Conservation (phyloP, 225 moss, liverwort and hornwort species). For the Bryum argenteum region DNA sequence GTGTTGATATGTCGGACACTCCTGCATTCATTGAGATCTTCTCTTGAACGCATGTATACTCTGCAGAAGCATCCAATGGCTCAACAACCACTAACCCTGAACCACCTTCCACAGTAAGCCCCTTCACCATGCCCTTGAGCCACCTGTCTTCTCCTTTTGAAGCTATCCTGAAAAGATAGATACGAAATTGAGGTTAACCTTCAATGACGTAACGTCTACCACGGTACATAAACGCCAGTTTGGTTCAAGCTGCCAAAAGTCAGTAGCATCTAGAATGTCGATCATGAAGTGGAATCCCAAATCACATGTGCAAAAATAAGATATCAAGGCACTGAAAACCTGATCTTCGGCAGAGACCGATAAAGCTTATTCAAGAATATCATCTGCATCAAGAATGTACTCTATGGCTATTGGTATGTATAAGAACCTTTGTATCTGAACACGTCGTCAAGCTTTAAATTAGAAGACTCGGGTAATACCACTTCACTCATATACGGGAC, state of each 20-base stretch:
- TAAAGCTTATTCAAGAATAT: background rate
- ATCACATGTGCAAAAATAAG: slow-evolving; percentile 14
- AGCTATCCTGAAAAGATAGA: slow-evolving; percentile 65
- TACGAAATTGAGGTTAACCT: slow-evolving; percentile 9
- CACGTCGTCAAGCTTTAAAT: slow-evolving; percentile 3
- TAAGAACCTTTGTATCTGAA: background rate
- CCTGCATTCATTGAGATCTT: slow-evolving; percentile 62
- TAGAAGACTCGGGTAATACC: slow-evolving; percentile 6
- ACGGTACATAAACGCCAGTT: background rate
- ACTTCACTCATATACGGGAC: background rate
- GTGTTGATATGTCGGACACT: slow-evolving; percentile 79
- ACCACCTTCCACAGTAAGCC: slow-evolving; percentile 87
- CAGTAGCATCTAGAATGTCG: slow-evolving; percentile 11
- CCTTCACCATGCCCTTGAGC: slow-evolving; percentile 90
- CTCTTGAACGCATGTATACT: slow-evolving; percentile 86
- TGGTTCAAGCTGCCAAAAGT: slow-evolving; percentile 16
- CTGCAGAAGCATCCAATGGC: slow-evolving; percentile 82
- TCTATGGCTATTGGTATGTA: background rate
- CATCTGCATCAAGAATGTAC: background rate
- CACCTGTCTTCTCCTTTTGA: slow-evolving; percentile 88
- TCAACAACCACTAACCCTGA: slow-evolving; percentile 95
- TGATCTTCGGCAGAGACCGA: background rate
- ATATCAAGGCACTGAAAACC: slow-evolving; percentile 9
- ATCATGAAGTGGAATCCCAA: background rate
- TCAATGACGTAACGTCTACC: background rate